Conservation (phyloP, 441 rosid genomes). For the Manihot esculenta region DNA sequence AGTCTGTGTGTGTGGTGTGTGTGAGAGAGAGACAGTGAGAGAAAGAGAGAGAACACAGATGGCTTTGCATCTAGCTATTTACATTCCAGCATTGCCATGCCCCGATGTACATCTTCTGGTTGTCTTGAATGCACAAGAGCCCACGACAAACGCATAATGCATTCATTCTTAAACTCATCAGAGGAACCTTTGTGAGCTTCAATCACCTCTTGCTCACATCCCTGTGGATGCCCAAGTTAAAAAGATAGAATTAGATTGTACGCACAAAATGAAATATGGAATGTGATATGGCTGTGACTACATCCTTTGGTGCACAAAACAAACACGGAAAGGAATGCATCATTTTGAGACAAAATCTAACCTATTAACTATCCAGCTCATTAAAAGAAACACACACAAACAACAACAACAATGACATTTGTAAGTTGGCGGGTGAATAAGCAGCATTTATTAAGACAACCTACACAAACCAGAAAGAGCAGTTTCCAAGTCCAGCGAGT, state of each 20-base stretch:
- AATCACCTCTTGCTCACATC: slow-evolving; percentile 60
- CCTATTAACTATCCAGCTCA: too few relatives aligned
- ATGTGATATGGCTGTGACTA: background rate
- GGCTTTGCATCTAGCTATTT: slow-evolving; percentile 7
- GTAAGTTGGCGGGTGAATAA: background rate
- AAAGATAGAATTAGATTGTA: background rate
- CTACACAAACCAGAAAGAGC: background rate
- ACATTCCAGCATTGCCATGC: slow-evolving; percentile 74
- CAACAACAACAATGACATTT: too few relatives aligned
- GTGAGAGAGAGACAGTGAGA: background rate
- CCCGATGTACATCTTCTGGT: slow-evolving; percentile 58
- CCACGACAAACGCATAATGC: slow-evolving; percentile 69
- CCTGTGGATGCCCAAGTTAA: slow-evolving; percentile 33
- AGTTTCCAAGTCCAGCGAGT: background rate
- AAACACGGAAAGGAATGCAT: background rate
- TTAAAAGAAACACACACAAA: too few relatives aligned
- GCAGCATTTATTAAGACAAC: background rate
- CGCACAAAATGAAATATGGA: background rate
- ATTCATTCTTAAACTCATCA: slow-evolving; percentile 46
- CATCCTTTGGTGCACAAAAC: background rate
- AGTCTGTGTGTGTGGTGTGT: background rate
- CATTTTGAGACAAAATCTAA: too few relatives aligned
- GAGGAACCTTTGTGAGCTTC: slow-evolving; percentile 51
- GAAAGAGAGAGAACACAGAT: background rate
- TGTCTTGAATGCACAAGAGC: slow-evolving; percentile 71